A percentile compares a stretch with the other conserved stretches of the same genome.
Evolutionary conservation across 75 land plant genomes (phyloP).

Genomic region (Sequoia sempervirens): DNA sequence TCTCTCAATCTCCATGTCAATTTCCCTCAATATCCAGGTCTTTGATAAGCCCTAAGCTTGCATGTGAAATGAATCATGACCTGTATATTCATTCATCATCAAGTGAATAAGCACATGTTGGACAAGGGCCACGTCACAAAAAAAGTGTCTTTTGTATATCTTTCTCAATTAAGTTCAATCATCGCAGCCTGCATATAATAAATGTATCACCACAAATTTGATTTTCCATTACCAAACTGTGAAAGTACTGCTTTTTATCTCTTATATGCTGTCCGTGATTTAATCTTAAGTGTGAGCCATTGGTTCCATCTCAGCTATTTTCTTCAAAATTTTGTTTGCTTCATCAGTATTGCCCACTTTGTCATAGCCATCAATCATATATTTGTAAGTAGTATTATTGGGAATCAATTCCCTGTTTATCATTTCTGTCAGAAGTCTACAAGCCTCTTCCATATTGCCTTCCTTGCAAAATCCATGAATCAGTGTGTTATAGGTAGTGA

Average conservation of each 20-base stretch:
- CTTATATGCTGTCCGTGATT: neutral
- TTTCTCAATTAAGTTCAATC: neutral
- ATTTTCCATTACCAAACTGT: neutral
- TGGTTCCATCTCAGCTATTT: neutral
- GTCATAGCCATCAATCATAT: slow-evolving; percentile 5
- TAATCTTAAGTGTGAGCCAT: neutral
- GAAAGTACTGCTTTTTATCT: neutral
- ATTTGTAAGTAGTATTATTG: slow-evolving; percentile 2
- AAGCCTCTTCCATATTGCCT: slow-evolving; percentile 10
- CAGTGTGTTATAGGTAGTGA: slow-evolving; percentile 12
- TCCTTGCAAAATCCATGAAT: slow-evolving; percentile 14
- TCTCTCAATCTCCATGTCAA: neutral
- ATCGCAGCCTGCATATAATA: neutral
- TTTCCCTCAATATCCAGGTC: slow-evolving; percentile 3
- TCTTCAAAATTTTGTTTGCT: slow-evolving; percentile 9
- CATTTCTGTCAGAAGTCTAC: slow-evolving; percentile 10
- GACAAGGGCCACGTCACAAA: neutral
- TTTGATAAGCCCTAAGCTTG: neutral
- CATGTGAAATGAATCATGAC: neutral
- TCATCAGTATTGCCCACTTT: slow-evolving; percentile 8
- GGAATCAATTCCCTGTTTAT: slow-evolving; percentile 5
- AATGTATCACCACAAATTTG: neutral
- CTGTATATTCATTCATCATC: neutral
- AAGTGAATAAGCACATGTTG: neutral
- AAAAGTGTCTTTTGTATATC: neutral